phyloP scores from a whole-genome alignment of 2,329 filamentous ascomycete genomes.

The Cladosporium sp. region DNA sequence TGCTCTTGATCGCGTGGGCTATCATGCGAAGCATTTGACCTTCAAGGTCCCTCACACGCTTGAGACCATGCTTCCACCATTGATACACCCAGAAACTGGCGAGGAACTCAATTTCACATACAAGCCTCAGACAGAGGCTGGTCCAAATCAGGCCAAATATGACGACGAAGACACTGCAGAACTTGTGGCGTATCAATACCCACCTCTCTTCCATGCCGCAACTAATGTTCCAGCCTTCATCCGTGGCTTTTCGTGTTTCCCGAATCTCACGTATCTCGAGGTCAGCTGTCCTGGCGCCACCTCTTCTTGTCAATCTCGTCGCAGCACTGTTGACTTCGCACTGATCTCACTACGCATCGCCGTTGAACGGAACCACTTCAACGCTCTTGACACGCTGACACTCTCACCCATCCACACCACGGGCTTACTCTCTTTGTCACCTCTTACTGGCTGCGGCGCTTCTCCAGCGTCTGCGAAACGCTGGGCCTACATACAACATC shows the following conservation, averaged over 20 bases:
- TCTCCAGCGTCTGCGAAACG: constrained; percentile 70
- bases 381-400: constrained; percentile 68
- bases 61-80: constrained; percentile 81
- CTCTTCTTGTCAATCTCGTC: constrained; percentile 66
- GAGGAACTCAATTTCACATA: constrained; percentile 81
- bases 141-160: constrained; percentile 72
- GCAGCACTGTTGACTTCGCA: constrained; percentile 82
- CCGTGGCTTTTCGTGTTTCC: constrained; percentile 67
- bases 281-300: constrained; percentile 76
- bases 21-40: constrained; percentile 74
- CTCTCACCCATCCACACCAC: constrained; percentile 73
- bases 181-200: constrained; percentile 82
- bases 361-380: constrained; percentile 70
- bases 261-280: constrained; percentile 71
- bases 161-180: constrained; percentile 77
- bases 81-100: constrained; percentile 75
- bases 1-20: constrained; percentile 75
- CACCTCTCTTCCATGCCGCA: constrained; percentile 84
- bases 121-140: constrained; percentile 64
- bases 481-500: constrained; percentile 76
- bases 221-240: constrained; percentile 87
- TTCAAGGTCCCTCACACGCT: constrained; percentile 75
- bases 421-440: constrained; percentile 75
- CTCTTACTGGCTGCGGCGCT: constrained; percentile 72
- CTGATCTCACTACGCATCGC: constrained; percentile 85